Conservation (phyloP, 257 asterid species). For the Primulina tabacum region DNA sequence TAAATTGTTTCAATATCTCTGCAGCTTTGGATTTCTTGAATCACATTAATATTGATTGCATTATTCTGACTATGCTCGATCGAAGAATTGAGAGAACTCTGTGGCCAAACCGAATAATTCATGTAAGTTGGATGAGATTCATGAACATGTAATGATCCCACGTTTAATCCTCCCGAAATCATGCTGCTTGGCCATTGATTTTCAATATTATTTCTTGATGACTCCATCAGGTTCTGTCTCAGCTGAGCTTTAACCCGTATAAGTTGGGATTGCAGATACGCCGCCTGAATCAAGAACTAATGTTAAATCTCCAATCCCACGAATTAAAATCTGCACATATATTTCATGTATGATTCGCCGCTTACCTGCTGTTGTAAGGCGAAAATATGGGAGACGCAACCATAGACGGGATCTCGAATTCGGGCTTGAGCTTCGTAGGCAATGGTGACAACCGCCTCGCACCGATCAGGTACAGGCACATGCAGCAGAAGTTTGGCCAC, state of each 20-base stretch:
- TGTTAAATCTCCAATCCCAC: neutral
- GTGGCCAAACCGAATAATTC: constrained; percentile 49
- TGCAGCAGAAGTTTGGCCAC: constrained; percentile 69
- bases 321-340: too few relatives aligned
- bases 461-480: constrained; percentile 64
- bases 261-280: constrained; percentile 72
- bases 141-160: constrained; percentile 27
- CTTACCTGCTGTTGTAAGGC: constrained; percentile 82
- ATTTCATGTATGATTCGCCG: neutral
- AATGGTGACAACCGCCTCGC: constrained; percentile 82
- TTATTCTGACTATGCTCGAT: neutral
- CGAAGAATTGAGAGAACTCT: constrained; percentile 21
- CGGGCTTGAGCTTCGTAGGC: constrained; percentile 93
- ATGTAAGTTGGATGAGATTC: constrained; percentile 25
- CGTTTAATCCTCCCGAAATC: constrained; percentile 15
- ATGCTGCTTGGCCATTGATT: constrained; percentile 33
- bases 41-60: neutral
- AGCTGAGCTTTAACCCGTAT: constrained; percentile 65
- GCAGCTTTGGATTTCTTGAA: neutral
- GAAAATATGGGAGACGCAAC: constrained; percentile 76
- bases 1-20: neutral
- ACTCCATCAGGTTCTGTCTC: constrained; percentile 48
- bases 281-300: constrained; percentile 41
- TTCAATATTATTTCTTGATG: constrained; percentile 37
- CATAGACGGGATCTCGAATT: constrained; percentile 78